phyloP scores from a whole-genome alignment of 2,329 filamentous ascomycete species.

The Colletotrichum chrysophilum region DNA sequence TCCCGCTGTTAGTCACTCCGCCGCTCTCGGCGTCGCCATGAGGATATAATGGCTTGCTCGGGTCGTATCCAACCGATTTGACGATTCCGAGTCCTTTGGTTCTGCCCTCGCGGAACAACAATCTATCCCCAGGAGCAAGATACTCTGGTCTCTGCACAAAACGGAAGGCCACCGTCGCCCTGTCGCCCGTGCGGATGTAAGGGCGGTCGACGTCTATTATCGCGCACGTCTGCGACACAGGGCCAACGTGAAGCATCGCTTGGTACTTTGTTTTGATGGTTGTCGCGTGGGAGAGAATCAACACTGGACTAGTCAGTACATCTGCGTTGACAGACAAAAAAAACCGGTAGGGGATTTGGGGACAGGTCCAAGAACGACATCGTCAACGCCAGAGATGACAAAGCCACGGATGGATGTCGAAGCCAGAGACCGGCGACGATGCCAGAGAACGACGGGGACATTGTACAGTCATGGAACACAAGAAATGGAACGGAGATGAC shows the following conservation, averaged over 20 bases:
- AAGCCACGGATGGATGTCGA: not conserved
- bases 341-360: not conserved
- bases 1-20: not conserved
- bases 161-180: slow-evolving; percentile 91
- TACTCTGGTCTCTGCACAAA: slow-evolving; percentile 97
- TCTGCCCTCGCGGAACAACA: slow-evolving; percentile 91
- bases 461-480: not conserved
- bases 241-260: slow-evolving; percentile 96
- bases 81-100: slow-evolving; percentile 97
- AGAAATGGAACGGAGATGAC: slow-evolving; percentile 9
- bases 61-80: slow-evolving; percentile 88
- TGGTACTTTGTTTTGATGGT: slow-evolving; percentile 98
- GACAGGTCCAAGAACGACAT: rapidly evolving
- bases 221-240: slow-evolving; percentile 92
- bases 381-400: not conserved
- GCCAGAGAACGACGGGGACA: not conserved
- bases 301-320: slow-evolving; percentile 54
- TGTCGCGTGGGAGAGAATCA: slow-evolving; percentile 94
- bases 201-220: slow-evolving; percentile 98
- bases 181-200: slow-evolving; percentile 91
- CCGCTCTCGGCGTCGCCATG: not conserved
- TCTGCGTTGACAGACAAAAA: not conserved
- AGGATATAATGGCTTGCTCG: slow-evolving; percentile 47
- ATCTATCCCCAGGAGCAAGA: slow-evolving; percentile 82
- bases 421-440: not conserved